Conservation (phyloP, 768 basidiomycete genomes). For the Pleurotus cornucopiae region DNA sequence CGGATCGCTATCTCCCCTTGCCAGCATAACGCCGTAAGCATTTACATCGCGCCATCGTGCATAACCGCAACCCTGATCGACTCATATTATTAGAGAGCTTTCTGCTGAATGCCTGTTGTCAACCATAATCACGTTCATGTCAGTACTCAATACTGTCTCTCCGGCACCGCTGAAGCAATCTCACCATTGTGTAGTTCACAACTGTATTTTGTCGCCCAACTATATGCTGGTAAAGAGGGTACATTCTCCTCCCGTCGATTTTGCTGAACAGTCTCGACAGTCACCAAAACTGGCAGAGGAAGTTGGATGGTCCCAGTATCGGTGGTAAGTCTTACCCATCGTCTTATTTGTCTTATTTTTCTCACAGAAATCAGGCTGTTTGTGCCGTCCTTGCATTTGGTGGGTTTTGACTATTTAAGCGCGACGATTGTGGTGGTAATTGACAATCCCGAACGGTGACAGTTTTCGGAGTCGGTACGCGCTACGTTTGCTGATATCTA, state of each 20-base stretch:
- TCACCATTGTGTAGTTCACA: conserved; percentile 29
- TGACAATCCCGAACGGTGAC: background rate
- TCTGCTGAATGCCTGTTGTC: conserved; percentile 39
- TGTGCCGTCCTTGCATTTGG: conserved; percentile 27
- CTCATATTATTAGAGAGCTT: conserved; percentile 23
- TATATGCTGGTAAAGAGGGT: conserved; percentile 26
- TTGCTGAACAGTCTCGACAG: background rate
- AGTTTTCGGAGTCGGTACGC: conserved; percentile 13
- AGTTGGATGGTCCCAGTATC: conserved; percentile 23
- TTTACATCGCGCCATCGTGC: background rate
- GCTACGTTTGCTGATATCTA: background rate
- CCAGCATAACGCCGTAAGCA: conserved; percentile 34
- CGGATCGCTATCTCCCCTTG: conserved; percentile 33
- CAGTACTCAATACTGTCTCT: conserved; percentile 16
- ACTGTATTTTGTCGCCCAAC: conserved; percentile 38
- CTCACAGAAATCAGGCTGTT: conserved; percentile 12
- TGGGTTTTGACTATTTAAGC: conserved; percentile 10
- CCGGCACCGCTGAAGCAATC: background rate
- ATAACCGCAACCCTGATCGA: background rate
- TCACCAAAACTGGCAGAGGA: conserved; percentile 8
- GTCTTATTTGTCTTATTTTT: background rate
- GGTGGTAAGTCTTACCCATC: conserved; percentile 15
- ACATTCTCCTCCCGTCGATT: background rate
- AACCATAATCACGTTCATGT: conserved; percentile 40
- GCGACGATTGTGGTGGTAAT: background rate